phyloP scores from a whole-genome alignment of 192 early-diverging fungal species.

The Mortierella antarctica region DNA sequence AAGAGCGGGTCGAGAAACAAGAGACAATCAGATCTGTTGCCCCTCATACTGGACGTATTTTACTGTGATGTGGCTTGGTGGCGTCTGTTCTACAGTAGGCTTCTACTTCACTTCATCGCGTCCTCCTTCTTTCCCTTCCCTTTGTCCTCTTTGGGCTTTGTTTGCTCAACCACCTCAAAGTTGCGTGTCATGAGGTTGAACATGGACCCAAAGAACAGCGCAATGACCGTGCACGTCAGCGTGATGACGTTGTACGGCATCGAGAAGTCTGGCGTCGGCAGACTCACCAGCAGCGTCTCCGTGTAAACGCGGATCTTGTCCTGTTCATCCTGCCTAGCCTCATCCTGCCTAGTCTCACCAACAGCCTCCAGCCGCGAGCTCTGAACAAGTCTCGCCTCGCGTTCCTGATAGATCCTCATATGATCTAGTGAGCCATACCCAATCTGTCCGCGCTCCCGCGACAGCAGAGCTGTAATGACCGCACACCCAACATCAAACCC shows the following conservation, averaged over 20 bases:
- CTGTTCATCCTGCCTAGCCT: background rate
- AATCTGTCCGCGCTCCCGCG: conserved; percentile 32
- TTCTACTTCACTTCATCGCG: background rate
- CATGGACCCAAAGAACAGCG: conserved; percentile 94
- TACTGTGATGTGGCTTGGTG: background rate
- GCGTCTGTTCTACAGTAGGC: background rate
- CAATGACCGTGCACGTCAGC: conserved; percentile 94
- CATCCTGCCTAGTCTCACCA: background rate
- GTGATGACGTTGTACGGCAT: conserved; percentile 99
- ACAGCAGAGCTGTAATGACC: conserved; percentile 58
- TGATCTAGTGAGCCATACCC: conserved; percentile 49
- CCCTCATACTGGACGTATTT: too few relatives aligned
- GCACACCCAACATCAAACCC: conserved; percentile 92
- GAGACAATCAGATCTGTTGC: too few relatives aligned
- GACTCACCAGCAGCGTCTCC: conserved; percentile 85
- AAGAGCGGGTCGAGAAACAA: too few relatives aligned
- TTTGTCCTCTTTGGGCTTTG: conserved; percentile 14
- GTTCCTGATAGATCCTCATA: conserved; percentile 33
- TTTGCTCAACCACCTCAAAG: conserved; percentile 59
- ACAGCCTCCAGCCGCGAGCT: background rate
- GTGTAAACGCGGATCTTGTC: conserved; percentile 75
- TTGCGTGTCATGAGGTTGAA: conserved; percentile 85
- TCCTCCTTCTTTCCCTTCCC: conserved; percentile 14
- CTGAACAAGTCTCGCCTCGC: conserved; percentile 38
- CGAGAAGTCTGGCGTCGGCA: conserved; percentile 97